These are phyloP conservation scores for Cornus kousa DNA, from an alignment of 148 eudicot species.

Conservation along the genomic window DNA sequence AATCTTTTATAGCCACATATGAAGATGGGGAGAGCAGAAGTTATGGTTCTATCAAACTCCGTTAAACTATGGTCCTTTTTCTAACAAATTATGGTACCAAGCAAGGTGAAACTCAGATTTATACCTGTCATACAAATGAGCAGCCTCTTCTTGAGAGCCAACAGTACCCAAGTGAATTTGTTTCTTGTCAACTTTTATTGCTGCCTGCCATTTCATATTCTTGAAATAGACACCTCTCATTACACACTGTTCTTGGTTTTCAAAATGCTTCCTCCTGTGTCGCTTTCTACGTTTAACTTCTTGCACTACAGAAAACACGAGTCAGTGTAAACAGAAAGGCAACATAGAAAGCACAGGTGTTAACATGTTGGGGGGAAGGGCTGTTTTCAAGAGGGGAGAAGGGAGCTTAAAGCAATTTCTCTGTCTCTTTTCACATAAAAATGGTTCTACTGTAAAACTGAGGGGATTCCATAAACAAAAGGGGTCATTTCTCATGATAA, in stretches of 20 bases:
- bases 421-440: no score
- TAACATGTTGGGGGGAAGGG: not conserved
- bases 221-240: conserved; percentile 91
- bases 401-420: no score
- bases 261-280: conserved; percentile 59
- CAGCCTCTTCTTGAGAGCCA: conserved; percentile 82
- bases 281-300: conserved; percentile 72
- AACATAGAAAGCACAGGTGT: not conserved
- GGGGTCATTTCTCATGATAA: not conserved
- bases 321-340: not conserved
- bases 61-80: not conserved
- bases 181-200: conserved; percentile 92
- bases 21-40: not conserved
- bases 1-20: no score
- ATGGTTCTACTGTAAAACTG: not conserved
- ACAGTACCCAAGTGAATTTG: conserved; percentile 96
- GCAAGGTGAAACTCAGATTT: not conserved
- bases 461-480: not conserved
- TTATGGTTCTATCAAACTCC: not conserved
- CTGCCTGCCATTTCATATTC: conserved; percentile 97
- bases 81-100: not conserved
- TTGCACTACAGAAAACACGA: conserved; percentile 22
- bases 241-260: conserved; percentile 48
- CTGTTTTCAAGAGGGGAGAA: no score
- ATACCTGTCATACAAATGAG: conserved; percentile 86